Evolutionary conservation across 148 eudicot species (phyloP).

Genomic region (Cornus florida): DNA sequence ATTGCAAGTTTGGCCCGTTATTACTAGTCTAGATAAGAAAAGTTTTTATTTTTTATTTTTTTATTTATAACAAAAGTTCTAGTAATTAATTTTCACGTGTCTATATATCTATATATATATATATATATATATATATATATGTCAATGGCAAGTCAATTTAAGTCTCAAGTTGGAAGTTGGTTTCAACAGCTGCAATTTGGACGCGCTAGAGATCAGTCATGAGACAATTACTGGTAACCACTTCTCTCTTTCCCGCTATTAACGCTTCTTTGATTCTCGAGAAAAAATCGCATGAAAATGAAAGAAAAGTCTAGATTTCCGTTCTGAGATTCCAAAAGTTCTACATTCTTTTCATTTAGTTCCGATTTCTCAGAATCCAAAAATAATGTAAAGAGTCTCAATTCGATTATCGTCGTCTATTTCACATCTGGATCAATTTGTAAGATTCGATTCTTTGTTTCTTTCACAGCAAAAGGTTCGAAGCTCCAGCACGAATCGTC

Average conservation of each 20-base stretch:
- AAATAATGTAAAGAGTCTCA: background rate
- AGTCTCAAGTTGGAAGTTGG: too few relatives aligned
- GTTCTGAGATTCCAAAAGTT: background rate
- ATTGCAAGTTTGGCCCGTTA: too few relatives aligned
- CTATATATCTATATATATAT: too few relatives aligned
- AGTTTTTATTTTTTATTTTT: too few relatives aligned
- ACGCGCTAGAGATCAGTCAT: background rate
- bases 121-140: too few relatives aligned
- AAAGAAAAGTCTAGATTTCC: background rate
- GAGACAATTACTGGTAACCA: conserved; percentile 23
- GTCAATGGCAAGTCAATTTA: too few relatives aligned
- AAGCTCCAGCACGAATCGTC: conserved; percentile 16
- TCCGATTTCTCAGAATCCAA: background rate
- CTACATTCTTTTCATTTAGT: background rate
- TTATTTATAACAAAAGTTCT: too few relatives aligned
- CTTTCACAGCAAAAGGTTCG: conserved; percentile 38
- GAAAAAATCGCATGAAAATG: background rate
- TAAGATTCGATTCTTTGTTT: background rate
- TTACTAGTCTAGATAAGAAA: too few relatives aligned
- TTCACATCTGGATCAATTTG: background rate
- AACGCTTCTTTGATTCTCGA: background rate
- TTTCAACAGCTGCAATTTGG: too few relatives aligned
- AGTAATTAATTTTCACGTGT: too few relatives aligned
- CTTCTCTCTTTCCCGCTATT: background rate
- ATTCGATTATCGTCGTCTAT: background rate